Base-by-base conservation (phyloP, 176 grass and related monocot genomes). In the Alopecurus myosuroides region DNA sequence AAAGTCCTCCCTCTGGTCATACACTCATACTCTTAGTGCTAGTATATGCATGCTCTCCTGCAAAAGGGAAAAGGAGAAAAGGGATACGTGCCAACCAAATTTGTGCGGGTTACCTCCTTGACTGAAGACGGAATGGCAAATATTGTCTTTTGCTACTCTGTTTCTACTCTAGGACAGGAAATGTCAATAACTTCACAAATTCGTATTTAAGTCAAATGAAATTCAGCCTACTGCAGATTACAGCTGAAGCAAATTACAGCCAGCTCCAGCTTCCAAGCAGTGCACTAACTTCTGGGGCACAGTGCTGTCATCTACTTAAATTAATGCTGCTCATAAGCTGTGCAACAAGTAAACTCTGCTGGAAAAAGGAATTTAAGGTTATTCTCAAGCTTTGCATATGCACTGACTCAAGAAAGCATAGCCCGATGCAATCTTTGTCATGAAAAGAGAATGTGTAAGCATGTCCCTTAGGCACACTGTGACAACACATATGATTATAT, bases 41-140 rank as follows among this genome's bases (percentile, higher is more conserved):
- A 48, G 57, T 74, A 70, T 42, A 53, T 82, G 79, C 79, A 82
- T 82, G 79, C 64, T 22, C 63, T 25, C 63, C 44, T 29, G 64
- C 64, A 70, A 82, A 82, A 82, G 33, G 7, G 34, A 40, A 82
- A 82, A 36, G n/a, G 48, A 70, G 33, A 53, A 82, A 39, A 70
- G 18, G 28, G 28, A 30, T 20, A 70, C 64, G 56, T 56, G 63
- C n/a, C 52, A 74, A 14, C 69, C 17, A 56, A 68, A 74, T 60
- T 62, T 0, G 30, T 74, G 18, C 61, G 11, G 9, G 25, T 55
- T 28, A 18, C 64, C 20, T 35, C 62, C 19, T 69, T 39, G 45
- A 69, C 56, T 31, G 57, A 79, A 46, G 58, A 64, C 64, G 40
- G 61, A 67, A 69, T 6, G 46, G 51, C 14, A 53, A 34, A 35